A percentile compares a stretch with the other conserved stretches of the same genome.
Evolutionary conservation across 208 protist genomes (phyloP).

Genomic region (Leishmania lainsoni): DNA sequence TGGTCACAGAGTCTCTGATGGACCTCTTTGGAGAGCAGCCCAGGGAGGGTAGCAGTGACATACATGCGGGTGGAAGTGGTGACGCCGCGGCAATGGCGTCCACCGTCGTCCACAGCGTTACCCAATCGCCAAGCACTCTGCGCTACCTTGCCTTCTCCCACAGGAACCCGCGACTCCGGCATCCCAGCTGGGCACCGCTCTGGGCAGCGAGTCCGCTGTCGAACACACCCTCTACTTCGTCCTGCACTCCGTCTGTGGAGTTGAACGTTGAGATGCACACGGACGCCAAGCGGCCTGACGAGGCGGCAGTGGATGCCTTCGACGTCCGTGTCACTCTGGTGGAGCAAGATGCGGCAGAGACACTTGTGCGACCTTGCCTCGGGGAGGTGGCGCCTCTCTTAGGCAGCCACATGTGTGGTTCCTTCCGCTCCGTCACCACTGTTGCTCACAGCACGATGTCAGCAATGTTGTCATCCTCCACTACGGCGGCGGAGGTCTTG

Average conservation of each 20-base stretch:
- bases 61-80: too few relatives aligned
- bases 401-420: background rate
- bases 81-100: background rate
- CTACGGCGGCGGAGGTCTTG: background rate
- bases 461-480: too few relatives aligned
- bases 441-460: background rate
- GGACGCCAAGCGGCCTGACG: background rate
- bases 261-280: too few relatives aligned
- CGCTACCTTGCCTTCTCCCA: slow-evolving; percentile 26
- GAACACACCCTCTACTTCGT: background rate
- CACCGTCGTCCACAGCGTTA: slow-evolving; percentile 11
- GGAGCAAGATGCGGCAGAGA: background rate
- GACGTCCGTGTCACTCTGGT: background rate
- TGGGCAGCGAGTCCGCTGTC: background rate
- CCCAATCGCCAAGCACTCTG: background rate
- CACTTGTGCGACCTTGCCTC: slow-evolving; percentile 1
- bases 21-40: background rate
- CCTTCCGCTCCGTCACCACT: slow-evolving; percentile 8
- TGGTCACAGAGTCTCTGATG: background rate
- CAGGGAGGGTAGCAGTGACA: background rate
- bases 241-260: background rate
- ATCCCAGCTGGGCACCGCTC: slow-evolving; percentile 22
- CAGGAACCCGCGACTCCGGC: slow-evolving; percentile 10
- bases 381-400: slow-evolving; percentile 13
- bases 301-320: background rate